These are phyloP conservation scores for Calonectria henricotiae DNA, from an alignment of 2,329 filamentous ascomycete species.

Conservation along the genomic window DNA sequence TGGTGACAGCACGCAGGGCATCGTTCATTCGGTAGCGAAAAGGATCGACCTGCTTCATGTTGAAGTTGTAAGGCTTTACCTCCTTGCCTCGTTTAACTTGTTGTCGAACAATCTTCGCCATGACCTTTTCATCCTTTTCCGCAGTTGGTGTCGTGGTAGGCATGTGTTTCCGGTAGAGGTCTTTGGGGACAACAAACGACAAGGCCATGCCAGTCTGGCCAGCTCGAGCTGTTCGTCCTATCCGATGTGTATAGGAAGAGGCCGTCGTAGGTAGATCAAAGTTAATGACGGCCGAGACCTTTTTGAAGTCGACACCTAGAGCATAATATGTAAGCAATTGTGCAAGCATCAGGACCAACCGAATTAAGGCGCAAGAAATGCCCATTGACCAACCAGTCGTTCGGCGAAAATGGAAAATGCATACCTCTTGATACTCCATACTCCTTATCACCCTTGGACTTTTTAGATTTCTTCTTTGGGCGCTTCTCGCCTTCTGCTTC, in stretches of 20 bases:
- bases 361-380: not conserved
- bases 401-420: conserved; percentile 10
- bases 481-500: conserved; percentile 51
- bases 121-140: conserved; percentile 87
- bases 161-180: conserved; percentile 90
- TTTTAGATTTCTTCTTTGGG: conserved; percentile 62
- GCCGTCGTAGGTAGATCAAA: conserved; percentile 93
- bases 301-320: conserved; percentile 89
- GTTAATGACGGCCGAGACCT: conserved; percentile 95
- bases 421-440: conserved; percentile 92
- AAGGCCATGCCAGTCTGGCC: conserved; percentile 94
- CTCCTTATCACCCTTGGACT: conserved; percentile 81
- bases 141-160: conserved; percentile 84
- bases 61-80: conserved; percentile 92
- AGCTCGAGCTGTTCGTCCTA: conserved; percentile 92
- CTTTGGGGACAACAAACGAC: conserved; percentile 91
- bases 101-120: conserved; percentile 84
- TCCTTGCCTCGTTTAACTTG: conserved; percentile 86
- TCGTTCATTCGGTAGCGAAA: conserved; percentile 97
- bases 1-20: conserved; percentile 90
- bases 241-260: conserved; percentile 97
- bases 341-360: not conserved
- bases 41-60: conserved; percentile 93
- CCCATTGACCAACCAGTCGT: not conserved
- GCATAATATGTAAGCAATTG: conserved; percentile 40